Conservation (phyloP, 768 basidiomycete species). For the Lactarius pseudohatsudake region DNA sequence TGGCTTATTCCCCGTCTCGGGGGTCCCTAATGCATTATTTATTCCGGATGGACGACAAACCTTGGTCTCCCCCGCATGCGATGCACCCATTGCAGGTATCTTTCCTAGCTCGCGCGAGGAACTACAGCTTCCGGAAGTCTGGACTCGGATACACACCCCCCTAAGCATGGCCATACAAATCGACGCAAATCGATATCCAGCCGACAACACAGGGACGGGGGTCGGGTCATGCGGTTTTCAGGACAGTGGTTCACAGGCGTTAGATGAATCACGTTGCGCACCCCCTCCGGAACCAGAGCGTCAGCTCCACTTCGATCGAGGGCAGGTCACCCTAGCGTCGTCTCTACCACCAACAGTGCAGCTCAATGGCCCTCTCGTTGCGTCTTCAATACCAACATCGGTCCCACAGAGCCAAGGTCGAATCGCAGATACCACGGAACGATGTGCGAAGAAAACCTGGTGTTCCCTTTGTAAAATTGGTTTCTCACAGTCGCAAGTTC, state of each 20-base stretch:
- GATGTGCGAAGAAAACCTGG: neutral
- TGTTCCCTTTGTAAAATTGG: neutral
- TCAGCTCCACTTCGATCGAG: neutral
- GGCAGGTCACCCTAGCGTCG: neutral
- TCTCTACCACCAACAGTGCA: too few species aligned
- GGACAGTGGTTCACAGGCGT: neutral
- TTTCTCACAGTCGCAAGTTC: neutral
- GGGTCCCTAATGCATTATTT: neutral
- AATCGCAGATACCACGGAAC: neutral
- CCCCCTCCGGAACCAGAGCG: neutral
- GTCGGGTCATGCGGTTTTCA: neutral
- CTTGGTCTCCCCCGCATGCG: neutral
- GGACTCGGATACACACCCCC: neutral
- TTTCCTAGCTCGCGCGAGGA: neutral
- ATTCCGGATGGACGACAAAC: neutral
- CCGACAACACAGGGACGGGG: neutral
- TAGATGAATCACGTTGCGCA: neutral
- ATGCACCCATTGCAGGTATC: neutral
- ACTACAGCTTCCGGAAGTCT: neutral
- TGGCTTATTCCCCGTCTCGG: neutral
- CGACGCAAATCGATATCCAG: neutral
- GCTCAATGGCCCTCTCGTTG: neutral
- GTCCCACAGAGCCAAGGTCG: neutral
- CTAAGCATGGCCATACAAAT: neutral
- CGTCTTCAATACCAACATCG: neutral